Conservation (phyloP, 192 early-diverging fungal genomes). For the Podila horticola region DNA sequence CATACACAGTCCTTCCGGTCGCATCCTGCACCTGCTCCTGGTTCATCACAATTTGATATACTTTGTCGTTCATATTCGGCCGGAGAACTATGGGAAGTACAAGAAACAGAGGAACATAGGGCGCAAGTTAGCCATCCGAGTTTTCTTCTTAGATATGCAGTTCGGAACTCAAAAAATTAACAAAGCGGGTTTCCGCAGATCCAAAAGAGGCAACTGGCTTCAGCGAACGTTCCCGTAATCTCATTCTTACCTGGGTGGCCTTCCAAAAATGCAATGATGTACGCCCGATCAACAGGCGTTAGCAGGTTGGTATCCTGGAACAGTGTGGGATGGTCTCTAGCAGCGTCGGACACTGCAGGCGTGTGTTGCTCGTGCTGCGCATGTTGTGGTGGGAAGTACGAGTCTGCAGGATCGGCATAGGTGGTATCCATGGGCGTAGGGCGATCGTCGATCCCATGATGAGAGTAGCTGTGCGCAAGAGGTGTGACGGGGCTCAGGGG, state of each 20-base stretch:
- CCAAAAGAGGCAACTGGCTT: background rate
- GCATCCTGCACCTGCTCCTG: constrained; percentile 46
- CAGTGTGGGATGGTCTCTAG: constrained; percentile 30
- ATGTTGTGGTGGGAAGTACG: constrained; percentile 20
- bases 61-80: constrained; percentile 35
- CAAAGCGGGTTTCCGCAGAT: too few species aligned
- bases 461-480: constrained; percentile 11
- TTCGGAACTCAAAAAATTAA: too few species aligned
- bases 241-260: constrained; percentile 43
- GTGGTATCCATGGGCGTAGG: background rate
- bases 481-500: constrained; percentile 33
- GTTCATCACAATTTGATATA: constrained; percentile 49
- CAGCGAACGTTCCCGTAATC: background rate
- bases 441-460: constrained; percentile 16
- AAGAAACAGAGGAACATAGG: constrained; percentile 1
- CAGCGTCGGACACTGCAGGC: background rate
- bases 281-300: constrained; percentile 28
- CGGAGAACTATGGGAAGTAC: constrained; percentile 26
- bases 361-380: background rate
- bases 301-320: constrained; percentile 46
- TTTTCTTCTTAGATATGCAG: background rate
- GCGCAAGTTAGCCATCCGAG: background rate
- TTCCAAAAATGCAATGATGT: constrained; percentile 39
- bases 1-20: constrained; percentile 36
- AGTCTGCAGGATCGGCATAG: background rate